phyloP scores from a whole-genome alignment of 208 protist genomes.

The Leishmania braziliensis region DNA sequence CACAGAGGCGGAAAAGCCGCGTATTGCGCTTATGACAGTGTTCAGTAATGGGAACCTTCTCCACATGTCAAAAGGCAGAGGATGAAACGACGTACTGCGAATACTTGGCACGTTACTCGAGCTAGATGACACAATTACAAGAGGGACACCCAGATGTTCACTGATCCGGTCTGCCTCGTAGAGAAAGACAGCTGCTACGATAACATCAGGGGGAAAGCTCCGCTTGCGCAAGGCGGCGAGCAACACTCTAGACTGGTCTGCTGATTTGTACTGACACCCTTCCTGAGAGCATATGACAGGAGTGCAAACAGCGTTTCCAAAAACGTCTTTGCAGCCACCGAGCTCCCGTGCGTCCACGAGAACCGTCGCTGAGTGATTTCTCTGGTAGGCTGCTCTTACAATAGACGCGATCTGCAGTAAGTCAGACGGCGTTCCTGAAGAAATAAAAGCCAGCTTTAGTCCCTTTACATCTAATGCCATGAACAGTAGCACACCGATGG shows the following conservation, averaged over 20 bases:
- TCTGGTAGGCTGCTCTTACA: conserved; percentile 1
- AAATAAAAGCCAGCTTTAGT: conserved; percentile 14
- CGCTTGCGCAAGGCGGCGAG: neutral
- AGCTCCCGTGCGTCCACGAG: neutral
- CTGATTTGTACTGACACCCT: neutral
- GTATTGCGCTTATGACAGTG: neutral
- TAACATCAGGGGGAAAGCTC: conserved; percentile 1
- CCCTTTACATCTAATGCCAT: neutral
- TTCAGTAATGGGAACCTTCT: neutral
- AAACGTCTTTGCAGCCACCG: neutral
- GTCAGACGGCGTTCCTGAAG: conserved; percentile 1
- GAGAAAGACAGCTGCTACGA: conserved; percentile 8
- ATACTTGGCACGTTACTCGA: neutral
- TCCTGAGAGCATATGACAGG: neutral
- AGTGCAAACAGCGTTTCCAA: neutral
- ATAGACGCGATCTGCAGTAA: neutral
- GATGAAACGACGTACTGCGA: neutral
- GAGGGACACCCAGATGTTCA: neutral
- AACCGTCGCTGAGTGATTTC: conserved; percentile 9
- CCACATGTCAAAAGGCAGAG: neutral
- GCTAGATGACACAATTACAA: conserved; percentile 6
- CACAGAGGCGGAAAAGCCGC: neutral
- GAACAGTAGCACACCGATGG: neutral
- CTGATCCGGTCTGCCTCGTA: neutral
- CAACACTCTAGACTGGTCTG: neutral